Conservation (phyloP, 2,329 filamentous ascomycete genomes). For the Pseudogymnoascus sp. region DNA sequence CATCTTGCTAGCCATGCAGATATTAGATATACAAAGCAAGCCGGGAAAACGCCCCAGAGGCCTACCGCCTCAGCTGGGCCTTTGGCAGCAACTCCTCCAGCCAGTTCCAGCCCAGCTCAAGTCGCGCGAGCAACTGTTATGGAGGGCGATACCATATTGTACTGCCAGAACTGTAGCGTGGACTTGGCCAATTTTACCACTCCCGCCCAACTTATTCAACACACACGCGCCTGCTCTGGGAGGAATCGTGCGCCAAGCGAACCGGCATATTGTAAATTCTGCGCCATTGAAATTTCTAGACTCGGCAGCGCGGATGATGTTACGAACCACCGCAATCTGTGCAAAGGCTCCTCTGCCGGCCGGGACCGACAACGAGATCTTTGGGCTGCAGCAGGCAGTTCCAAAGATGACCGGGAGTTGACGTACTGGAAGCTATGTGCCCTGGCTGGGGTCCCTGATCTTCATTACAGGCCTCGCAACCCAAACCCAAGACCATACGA, state of each 20-base stretch:
- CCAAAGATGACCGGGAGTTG: not conserved
- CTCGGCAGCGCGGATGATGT: constrained; percentile 4
- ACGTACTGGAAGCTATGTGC: constrained; percentile 6
- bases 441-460: not conserved
- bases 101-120: not conserved
- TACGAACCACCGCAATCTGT: constrained; percentile 7
- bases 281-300: not conserved
- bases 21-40: not conserved
- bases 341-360: not conserved
- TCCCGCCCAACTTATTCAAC: constrained; percentile 1
- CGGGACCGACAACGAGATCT: not conserved
- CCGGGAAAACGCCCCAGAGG: not conserved
- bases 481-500: not conserved
- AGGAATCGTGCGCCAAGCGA: not conserved
- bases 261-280: not conserved
- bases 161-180: constrained; percentile 3
- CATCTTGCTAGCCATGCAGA: constrained; percentile 4
- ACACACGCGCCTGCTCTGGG: not conserved
- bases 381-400: not conserved
- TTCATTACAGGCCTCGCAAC: not conserved
- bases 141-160: not conserved
- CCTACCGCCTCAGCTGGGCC: not conserved
- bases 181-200: not conserved
- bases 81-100: not conserved
- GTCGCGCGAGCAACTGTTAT: not conserved